phyloP scores from a whole-genome alignment of 495 filamentous ascomycete genomes.

The Achaetomiella virescens region DNA sequence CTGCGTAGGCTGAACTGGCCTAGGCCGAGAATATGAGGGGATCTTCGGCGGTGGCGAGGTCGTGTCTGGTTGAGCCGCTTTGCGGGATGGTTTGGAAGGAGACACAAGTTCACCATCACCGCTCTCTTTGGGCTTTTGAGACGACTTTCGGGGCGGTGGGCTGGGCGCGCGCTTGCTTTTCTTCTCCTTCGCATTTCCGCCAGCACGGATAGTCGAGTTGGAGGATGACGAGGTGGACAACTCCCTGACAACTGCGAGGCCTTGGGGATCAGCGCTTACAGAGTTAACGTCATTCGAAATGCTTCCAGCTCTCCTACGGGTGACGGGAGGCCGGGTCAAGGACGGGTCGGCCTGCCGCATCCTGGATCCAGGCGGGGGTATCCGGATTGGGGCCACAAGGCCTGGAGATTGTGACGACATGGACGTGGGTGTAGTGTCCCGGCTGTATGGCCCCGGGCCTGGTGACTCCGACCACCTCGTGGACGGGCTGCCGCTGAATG shows the following conservation, averaged over 20 bases:
- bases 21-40: conserved; percentile 27
- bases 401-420: conserved; percentile 93
- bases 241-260: conserved; percentile 59
- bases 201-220: conserved; percentile 48
- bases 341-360: conserved; percentile 53
- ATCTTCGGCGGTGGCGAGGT: conserved; percentile 31
- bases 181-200: conserved; percentile 38
- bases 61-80: conserved; percentile 25
- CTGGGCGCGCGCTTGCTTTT: conserved; percentile 50
- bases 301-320: conserved; percentile 51
- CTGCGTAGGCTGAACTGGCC: conserved; percentile 19
- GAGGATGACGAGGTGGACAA: conserved; percentile 55
- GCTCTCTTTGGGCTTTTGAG: conserved; percentile 47
- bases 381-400: conserved; percentile 53
- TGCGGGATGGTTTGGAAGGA: conserved; percentile 25
- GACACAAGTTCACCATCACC: conserved; percentile 31
- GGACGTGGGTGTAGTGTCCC: conserved; percentile 91
- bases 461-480: conserved; percentile 91
- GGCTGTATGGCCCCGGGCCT: conserved; percentile 70
- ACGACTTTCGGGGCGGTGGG: conserved; percentile 58
- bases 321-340: conserved; percentile 62
- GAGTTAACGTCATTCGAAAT: conserved; percentile 45
- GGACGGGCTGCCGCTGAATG: conserved; percentile 76
- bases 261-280: conserved; percentile 45
- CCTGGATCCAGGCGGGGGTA: conserved; percentile 44